A percentile compares a stretch with the other conserved stretches of the same genome.
phyloP scores from a whole-genome alignment of 2,329 filamentous ascomycete genomes.

The Xylariaceae sp. region DNA sequence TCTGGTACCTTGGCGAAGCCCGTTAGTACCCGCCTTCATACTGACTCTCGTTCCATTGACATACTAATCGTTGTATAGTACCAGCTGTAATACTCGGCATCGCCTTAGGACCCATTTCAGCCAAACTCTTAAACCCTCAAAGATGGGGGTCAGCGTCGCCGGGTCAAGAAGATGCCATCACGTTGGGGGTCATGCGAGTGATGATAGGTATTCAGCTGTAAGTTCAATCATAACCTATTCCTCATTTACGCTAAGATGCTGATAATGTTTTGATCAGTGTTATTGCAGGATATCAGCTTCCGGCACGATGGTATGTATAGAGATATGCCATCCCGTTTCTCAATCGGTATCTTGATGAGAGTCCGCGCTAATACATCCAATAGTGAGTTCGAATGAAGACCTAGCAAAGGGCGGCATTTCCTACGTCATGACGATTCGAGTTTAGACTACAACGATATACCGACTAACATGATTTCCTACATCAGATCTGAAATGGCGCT shows the following conservation, averaged over 20 bases:
- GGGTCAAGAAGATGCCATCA: slow-evolving; percentile 37
- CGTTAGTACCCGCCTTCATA: slow-evolving; percentile 32
- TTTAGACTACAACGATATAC: too few species aligned
- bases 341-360: too few species aligned
- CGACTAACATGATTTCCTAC: too few species aligned
- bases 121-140: slow-evolving; percentile 47
- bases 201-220: slow-evolving; percentile 59
- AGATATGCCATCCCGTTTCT: too few species aligned
- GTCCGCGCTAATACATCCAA: too few species aligned
- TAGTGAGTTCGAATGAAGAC: too few species aligned
- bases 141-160: slow-evolving; percentile 35
- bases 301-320: slow-evolving; percentile 40
- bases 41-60: not conserved
- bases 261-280: slow-evolving; percentile 27
- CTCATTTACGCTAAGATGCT: not conserved
- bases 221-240: slow-evolving; percentile 13
- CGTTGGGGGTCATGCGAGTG: slow-evolving; percentile 50
- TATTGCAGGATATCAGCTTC: slow-evolving; percentile 60
- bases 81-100: slow-evolving; percentile 53
- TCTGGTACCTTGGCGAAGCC: slow-evolving; percentile 53
- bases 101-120: slow-evolving; percentile 49
- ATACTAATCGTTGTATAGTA: slow-evolving; percentile 34
- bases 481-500: slow-evolving; percentile 39
- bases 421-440: too few species aligned
- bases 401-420: too few species aligned